These are phyloP conservation scores for Boletus insuetus DNA, from an alignment of 768 basidiomycete genomes.

Conservation along the genomic window DNA sequence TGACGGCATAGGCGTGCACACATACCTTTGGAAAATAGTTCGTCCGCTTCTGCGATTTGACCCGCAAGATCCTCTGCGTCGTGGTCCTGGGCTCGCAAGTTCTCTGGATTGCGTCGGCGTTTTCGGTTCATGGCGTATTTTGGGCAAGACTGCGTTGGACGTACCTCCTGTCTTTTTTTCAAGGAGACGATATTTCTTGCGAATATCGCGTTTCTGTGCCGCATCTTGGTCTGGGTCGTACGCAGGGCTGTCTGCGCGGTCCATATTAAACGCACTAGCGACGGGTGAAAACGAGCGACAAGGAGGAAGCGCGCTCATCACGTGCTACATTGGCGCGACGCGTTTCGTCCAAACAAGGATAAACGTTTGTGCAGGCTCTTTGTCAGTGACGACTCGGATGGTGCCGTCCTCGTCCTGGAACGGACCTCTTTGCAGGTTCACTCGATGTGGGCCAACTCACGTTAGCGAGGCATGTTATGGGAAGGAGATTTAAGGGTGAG, in stretches of 20 bases:
- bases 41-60: constrained; percentile 56
- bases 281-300: too few species aligned
- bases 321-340: constrained; percentile 21
- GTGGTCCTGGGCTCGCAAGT: constrained; percentile 53
- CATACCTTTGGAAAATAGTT: constrained; percentile 65
- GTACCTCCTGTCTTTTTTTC: constrained; percentile 63
- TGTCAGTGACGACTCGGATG: too few species aligned
- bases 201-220: constrained; percentile 70
- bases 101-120: constrained; percentile 29
- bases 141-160: constrained; percentile 12
- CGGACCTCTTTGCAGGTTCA: too few species aligned
- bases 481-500: too few species aligned
- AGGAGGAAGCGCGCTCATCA: constrained; percentile 5
- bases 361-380: too few species aligned
- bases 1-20: constrained; percentile 20
- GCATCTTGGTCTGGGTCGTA: constrained; percentile 88
- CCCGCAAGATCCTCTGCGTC: constrained; percentile 53
- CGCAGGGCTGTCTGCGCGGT: constrained; percentile 28
- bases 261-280: constrained; percentile 11
- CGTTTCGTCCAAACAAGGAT: neutral
- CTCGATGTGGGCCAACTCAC: too few species aligned
- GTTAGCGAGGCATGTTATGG: too few species aligned
- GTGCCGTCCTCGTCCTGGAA: too few species aligned
- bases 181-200: constrained; percentile 70
- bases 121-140: neutral